Base-by-base conservation (phyloP, 345 rosid genomes). In the Boechera divaricarpa region DNA sequence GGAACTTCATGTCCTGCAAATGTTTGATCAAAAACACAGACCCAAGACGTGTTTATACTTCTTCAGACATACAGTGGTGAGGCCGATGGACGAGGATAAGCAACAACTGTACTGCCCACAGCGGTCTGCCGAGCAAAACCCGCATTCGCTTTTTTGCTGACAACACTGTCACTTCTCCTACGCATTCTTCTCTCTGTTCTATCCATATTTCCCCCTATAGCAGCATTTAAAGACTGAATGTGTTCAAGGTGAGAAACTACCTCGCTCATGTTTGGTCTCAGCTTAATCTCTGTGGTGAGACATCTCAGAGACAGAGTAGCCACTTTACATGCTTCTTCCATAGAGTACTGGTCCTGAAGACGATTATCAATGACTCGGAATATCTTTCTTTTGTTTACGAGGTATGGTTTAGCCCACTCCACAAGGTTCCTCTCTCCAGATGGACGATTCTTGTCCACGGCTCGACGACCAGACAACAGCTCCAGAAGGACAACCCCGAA, bases 371-470 rank as follows among this genome's bases (percentile, higher is more conserved):
- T 91, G 41, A 92, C 77, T 35, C 88, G 82, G 83, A 86, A 89
- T 53, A 91, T 74, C 82, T 90, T 88, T 83, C 98, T 77, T 83
- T 86, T 92, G 85, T 95, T 96, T 15, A 87, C 83, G 47, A 95
- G 81, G 81, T 90, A 87, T 7, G 97, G 92, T 49, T 91, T 85
- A 21, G 98, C 98, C 98, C 98, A 92, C 31, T 88, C 78, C 54
- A 94, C 98, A 3, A 94, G 94, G 80, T 92, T 94, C 57, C 91
- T 87, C 73, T 92, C 98, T 52, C 94, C 95, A 0, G 87, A 89
- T 2, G 98, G 98, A 3, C 97, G 90, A 64, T 89, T 94, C 83
- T 90, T 94, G 82, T 92, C 98, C 90, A 94, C 85, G n/a, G 98
- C 91, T 85, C 98, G 88, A 78, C 98, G 82, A 67, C 97, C 98